Evolutionary conservation across 2,329 filamentous ascomycete genomes (phyloP), one percentile per base, ranked within the genome.

Genomic region (Cytospora chrysosperma): DNA sequence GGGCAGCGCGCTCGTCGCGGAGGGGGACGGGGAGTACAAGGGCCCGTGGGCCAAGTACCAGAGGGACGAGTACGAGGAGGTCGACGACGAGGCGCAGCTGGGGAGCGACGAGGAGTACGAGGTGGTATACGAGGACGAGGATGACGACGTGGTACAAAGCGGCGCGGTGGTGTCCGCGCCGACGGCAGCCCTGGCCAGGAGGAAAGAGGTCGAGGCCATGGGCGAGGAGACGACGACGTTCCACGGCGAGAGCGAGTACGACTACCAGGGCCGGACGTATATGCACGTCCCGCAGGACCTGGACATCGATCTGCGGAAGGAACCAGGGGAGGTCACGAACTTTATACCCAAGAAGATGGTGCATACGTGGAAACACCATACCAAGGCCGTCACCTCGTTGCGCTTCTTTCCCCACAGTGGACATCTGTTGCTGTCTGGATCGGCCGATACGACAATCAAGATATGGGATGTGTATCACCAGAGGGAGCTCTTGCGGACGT

Each of bases 241-340:
- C 77, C 90, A 97, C 72, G 95, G 93, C 67, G 84, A 84, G 49
- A 82, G 91, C 72, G 82, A 95, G 77, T 89, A 88, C 80, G 95
- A 99, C 75, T 99, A 99, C 79, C 91, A 96, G 75, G 95, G 95
- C 55, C 84, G 95, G 68, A 96, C 94, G 37, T 99, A 97, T 75
- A 97, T 99, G 94, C 95, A 99, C 77, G 84, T 98, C 53, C 95
- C 95, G 4, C 93, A 92, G 75, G 93, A 97, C 74, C 79, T 97
- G 77, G 91, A 92, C 72, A 81, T 97, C 74, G 91, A 96, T 73
- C 81, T 99, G 70, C 85, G 83, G 68, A 96, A 95, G 77, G 92
- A 96, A 65, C 75, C 82, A 52, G 91, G 91, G 70, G 93, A 88
- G 72, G 77, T 86, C 73, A 93, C 93, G 73, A 98, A 97, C 75